A percentile compares a stretch with the other conserved stretches of the same genome.
phyloP scores from a whole-genome alignment of 371 early-diverging fungal genomes.

The Mortierella sp. region DNA sequence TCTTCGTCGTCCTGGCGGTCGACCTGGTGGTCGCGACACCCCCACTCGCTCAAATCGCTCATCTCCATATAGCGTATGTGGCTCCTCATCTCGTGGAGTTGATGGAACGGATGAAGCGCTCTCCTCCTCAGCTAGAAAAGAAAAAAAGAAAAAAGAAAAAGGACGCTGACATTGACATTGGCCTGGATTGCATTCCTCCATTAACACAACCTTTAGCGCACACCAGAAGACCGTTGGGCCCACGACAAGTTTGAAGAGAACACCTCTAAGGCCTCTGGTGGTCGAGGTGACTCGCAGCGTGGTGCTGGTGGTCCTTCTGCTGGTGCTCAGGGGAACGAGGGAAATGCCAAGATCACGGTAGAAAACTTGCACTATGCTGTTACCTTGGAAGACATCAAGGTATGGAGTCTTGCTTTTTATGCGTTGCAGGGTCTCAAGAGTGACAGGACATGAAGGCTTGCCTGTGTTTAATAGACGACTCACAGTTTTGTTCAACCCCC shows the following conservation, averaged over 20 bases:
- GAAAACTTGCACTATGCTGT: slow-evolving; percentile 74
- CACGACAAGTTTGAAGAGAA: slow-evolving; percentile 48
- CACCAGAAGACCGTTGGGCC: slow-evolving; percentile 43
- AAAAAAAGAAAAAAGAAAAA: no score
- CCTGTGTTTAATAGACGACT: no score
- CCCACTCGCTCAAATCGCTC: slow-evolving; percentile 41
- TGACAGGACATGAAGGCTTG: no score
- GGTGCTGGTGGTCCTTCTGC: neutral
- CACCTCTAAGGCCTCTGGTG: slow-evolving; percentile 12
- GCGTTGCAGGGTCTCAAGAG: neutral
- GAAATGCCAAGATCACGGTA: slow-evolving; percentile 54
- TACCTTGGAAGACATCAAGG: slow-evolving; percentile 74
- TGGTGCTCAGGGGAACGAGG: slow-evolving; percentile 6
- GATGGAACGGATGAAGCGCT: no score
- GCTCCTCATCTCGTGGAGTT: no score
- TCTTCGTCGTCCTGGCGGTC: slow-evolving; percentile 27
- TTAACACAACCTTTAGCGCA: neutral
- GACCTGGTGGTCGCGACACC: slow-evolving; percentile 39
- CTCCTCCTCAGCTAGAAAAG: no score
- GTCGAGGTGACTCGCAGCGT: neutral
- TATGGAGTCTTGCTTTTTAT: slow-evolving; percentile 39
- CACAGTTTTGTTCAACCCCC: no score
- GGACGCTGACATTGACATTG: no score
- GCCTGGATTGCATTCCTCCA: no score
- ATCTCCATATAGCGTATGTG: slow-evolving; percentile 40